A percentile compares a stretch with the other conserved stretches of the same genome.
phyloP scores from a whole-genome alignment of 2,329 filamentous ascomycete genomes.

The Penicillium sp. region DNA sequence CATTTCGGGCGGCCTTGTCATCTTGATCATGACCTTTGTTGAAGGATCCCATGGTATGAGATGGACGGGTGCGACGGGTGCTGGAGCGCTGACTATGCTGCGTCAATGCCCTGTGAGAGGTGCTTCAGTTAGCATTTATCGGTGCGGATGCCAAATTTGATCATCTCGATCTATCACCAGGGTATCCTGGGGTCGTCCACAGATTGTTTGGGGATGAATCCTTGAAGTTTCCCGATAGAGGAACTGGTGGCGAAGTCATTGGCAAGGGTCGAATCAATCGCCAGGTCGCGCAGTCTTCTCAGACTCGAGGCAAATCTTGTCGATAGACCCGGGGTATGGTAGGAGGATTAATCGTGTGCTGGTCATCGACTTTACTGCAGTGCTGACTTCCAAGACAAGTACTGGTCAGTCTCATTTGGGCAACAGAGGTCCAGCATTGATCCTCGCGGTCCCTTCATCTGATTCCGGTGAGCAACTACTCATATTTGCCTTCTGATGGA shows the following conservation, averaged over 20 bases:
- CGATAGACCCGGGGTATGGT: background rate
- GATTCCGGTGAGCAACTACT: background rate
- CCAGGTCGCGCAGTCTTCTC: background rate
- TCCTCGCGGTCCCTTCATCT: background rate
- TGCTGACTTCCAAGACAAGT: background rate
- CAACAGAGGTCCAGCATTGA: background rate
- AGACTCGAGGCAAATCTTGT: background rate
- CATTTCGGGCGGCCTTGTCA: background rate
- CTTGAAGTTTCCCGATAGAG: background rate
- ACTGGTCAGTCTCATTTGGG: background rate
- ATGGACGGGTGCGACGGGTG: no score
- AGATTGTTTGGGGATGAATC: background rate
- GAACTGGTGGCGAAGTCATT: background rate
- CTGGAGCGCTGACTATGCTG: no score
- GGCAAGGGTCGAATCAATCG: background rate
- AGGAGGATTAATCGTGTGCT: background rate
- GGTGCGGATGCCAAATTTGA: no score
- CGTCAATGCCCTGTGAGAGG: no score
- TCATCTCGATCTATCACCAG: no score
- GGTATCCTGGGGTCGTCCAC: no score
- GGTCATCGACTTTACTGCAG: background rate
- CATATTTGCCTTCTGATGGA: background rate
- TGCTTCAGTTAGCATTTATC: no score
- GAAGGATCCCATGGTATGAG: background rate
- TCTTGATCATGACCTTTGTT: background rate